Evolutionary conservation across 1,284 basidiomycete species (phyloP), one percentile per base, ranked within the genome.

Genomic region (Leccinum insigne): DNA sequence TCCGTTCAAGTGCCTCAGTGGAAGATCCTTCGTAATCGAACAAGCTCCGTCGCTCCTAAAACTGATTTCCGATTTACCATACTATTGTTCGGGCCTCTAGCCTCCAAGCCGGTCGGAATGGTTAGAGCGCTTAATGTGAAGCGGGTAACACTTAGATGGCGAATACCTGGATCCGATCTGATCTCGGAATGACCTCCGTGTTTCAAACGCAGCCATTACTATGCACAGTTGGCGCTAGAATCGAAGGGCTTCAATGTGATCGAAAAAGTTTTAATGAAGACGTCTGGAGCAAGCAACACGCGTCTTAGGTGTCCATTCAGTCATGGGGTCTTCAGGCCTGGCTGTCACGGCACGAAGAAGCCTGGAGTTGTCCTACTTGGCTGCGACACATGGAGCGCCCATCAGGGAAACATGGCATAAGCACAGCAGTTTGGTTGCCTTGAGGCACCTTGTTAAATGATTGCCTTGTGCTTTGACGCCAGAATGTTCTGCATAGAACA

Each of bases 331-430:
- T 9, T 18, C 59, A 62, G 13, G 47, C 47, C 47, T 49, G 56
- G 58, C 3, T 8, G 49, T 71, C 60, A 74, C 68, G 61, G 69
- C 65, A 73, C 60, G 42, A 14, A 21, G 56, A 59, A 64, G 35
- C 44, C 35, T 26, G 47, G 18, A 63, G 8, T 38, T 8, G 56
- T 54, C 18, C 49, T 52, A 23, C 11, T 21, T 16, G n/a, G 49
- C 47, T 29, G 57, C 3, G 1, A 8, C 35, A 13, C 14, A 23
- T 56, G 52, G 44, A 32, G 66, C 71, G 71, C 40, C 40, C 4
- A 14, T 47, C 2, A 23, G n/a, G 32, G 52, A 58, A 65, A 29
- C 35, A 56, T 21, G 4, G 8, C 16, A 14, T 7, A 49, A 67
- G 23, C 21, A 52, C 32, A 56, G 61, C 21, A 23, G 35, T 38